Evolutionary conservation across 495 filamentous ascomycete genomes (phyloP), one percentile per base, ranked within the genome.

Genomic region (Hypoxylon lienhwacheense): DNA sequence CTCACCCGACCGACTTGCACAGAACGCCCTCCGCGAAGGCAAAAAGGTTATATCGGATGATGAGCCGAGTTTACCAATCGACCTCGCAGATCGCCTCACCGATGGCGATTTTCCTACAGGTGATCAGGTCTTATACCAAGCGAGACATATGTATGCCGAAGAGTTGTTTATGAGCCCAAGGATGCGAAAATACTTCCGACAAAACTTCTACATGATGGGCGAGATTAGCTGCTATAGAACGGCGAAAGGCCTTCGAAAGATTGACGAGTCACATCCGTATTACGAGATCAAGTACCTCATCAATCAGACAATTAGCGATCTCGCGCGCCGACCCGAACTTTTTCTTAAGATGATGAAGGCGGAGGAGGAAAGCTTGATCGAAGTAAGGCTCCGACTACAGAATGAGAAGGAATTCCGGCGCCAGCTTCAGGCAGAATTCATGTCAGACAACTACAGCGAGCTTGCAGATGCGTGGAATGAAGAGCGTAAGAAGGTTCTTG

Each of bases 281-380:
- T 96, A 96, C 67, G 93, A 96, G 67, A 91, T 98, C 73, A 98
- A 98, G 63, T 98, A 98, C 53, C 84, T 97, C 12, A 81, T 88
- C 28, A 88, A 93, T 59, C 90, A 96, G 65, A 86, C 85, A 35
- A 81, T 97, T 44, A 74, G 73, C 25, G 86, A 93, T 52, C 83
- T 97, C 54, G 88, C 89, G 5, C 80, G 79, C 15, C 84, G 85
- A 12, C 93, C 93, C 7, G 92, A 95, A 58, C 78, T 95, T 36
- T 97, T 89, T 63, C 73, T 98, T 11, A 87, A 89, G 66, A 98
- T 98, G 93, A 83, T 97, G 64, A 93, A 90, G 66, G 93, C 93
- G 3, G 93, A 98, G 70, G 85, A 90, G 59, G 93, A 97, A 64
- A 90, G 91, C 2, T 71, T 97, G 1, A 79, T 97, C 15, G 89